These are phyloP conservation scores for Inga laurina DNA, from an alignment of 306 rosid genomes.

Conservation along the genomic window DNA sequence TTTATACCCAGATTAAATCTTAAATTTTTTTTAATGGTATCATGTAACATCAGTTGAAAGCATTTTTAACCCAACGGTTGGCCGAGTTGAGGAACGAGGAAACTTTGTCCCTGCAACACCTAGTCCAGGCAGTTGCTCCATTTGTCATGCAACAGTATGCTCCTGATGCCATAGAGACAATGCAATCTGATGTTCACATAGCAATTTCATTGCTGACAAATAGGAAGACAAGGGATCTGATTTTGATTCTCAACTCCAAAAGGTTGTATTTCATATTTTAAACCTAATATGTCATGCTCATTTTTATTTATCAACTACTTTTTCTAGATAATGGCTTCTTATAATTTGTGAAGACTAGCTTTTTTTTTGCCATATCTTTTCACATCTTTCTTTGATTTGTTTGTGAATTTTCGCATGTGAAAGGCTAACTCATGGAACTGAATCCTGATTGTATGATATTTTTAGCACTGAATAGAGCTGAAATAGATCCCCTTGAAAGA, in stretches of 20 bases:
- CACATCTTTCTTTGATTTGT: neutral
- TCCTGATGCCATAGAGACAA: conserved; percentile 2
- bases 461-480: neutral
- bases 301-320: neutral
- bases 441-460: neutral
- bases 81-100: conserved; percentile 1
- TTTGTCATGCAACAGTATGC: neutral
- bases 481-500: neutral
- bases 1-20: neutral
- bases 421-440: neutral
- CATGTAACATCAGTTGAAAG: neutral
- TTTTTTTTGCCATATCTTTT: neutral
- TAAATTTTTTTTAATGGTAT: neutral
- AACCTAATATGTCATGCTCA: neutral
- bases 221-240: conserved; percentile 6
- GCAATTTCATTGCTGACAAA: conserved; percentile 7
- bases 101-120: neutral
- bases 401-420: neutral
- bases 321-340: neutral
- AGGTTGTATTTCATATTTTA: neutral
- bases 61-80: conserved; percentile 1
- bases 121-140: conserved; percentile 2
- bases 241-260: conserved; percentile 9
- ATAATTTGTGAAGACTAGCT: neutral
- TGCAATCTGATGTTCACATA: neutral